Evolutionary conservation across 148 eudicot species (phyloP).

Genomic region (Persicaria maculosa): DNA sequence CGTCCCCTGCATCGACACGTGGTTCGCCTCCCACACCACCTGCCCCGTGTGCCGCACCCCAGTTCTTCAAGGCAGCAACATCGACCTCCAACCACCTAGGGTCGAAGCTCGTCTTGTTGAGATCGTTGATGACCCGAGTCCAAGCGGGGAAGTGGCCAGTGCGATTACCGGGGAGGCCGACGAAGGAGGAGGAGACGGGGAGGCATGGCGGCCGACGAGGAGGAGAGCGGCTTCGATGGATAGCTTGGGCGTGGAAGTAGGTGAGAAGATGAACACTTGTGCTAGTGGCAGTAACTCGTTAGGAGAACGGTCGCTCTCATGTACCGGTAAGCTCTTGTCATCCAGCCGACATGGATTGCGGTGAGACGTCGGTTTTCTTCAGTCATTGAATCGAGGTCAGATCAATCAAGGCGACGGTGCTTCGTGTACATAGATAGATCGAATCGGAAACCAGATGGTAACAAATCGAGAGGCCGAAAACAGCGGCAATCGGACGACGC

Average conservation of each 20-base stretch:
- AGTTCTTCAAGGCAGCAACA: background rate
- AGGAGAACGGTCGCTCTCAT: slow-evolving; percentile 1
- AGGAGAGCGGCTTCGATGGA: slow-evolving; percentile 5
- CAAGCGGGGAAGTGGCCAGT: background rate
- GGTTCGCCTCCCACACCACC: background rate
- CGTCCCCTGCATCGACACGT: slow-evolving; percentile 1
- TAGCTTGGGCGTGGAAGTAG: slow-evolving; percentile 1
- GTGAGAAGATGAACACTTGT: background rate
- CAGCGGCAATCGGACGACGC: no score
- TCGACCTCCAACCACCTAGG: background rate
- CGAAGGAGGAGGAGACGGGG: background rate
- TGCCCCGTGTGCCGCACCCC: background rate
- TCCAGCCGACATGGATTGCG: background rate
- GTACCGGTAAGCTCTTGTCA: background rate
- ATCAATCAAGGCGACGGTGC: no score
- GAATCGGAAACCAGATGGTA: no score
- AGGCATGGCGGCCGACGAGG: background rate
- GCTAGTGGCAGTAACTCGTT: background rate
- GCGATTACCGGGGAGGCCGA: background rate
- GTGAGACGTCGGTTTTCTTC: background rate
- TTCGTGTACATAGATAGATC: no score
- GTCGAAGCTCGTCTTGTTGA: background rate
- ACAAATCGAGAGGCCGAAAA: no score
- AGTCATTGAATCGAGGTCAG: no score
- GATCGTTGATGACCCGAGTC: background rate